phyloP scores from a whole-genome alignment of 2,329 filamentous ascomycete species.

The Colletotrichum higginsianum region DNA sequence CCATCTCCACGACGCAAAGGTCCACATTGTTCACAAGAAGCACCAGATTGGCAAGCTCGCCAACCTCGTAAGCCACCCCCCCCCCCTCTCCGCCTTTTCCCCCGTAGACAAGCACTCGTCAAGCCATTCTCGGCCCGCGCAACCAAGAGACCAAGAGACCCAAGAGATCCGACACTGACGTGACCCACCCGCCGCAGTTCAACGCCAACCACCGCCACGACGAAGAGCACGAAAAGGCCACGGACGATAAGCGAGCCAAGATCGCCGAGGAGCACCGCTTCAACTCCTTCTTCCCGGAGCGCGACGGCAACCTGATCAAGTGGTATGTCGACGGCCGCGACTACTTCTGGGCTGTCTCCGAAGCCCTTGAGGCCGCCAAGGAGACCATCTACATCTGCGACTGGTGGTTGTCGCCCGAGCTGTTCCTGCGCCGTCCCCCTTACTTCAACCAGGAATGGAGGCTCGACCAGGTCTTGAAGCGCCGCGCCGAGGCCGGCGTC shows the following conservation, averaged over 20 bases:
- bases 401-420: constrained; percentile 95
- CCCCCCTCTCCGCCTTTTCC: not conserved
- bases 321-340: constrained; percentile 98
- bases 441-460: constrained; percentile 88
- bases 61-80: constrained; percentile 66
- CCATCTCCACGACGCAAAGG: constrained; percentile 70
- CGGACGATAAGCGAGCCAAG: constrained; percentile 83
- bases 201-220: constrained; percentile 94
- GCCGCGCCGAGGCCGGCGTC: constrained; percentile 90
- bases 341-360: constrained; percentile 95
- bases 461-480: constrained; percentile 88
- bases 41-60: constrained; percentile 75
- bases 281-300: constrained; percentile 90
- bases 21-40: constrained; percentile 73
- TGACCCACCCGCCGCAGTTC: constrained; percentile 62
- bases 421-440: constrained; percentile 89
- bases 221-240: constrained; percentile 88
- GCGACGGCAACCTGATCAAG: constrained; percentile 88
- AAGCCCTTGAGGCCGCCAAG: constrained; percentile 88
- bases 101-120: not conserved
- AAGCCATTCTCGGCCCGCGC: constrained; percentile 12
- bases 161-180: constrained; percentile 18
- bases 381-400: constrained; percentile 97
- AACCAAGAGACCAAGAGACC: not conserved
- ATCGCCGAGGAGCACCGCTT: constrained; percentile 85